phyloP scores from a whole-genome alignment of 2,329 filamentous ascomycete genomes.

The Metarhizium humberi region DNA sequence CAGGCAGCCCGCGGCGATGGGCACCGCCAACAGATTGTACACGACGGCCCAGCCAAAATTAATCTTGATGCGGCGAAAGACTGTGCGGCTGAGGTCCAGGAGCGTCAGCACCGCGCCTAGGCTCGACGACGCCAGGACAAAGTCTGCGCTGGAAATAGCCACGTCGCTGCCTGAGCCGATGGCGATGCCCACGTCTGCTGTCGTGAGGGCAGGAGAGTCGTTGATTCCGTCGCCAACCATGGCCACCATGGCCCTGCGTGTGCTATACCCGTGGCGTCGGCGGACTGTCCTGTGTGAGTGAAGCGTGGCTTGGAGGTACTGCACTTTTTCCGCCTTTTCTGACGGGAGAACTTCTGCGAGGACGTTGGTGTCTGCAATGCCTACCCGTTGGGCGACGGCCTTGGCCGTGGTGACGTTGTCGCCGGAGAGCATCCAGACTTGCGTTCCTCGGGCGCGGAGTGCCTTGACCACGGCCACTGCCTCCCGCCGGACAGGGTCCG shows the following conservation, averaged over 20 bases:
- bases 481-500: constrained; percentile 73
- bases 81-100: constrained; percentile 58
- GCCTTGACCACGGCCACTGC: constrained; percentile 54
- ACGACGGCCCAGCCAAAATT: constrained; percentile 82
- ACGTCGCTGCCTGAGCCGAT: constrained; percentile 79
- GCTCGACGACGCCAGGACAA: constrained; percentile 69
- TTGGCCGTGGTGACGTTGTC: constrained; percentile 80
- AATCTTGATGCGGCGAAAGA: constrained; percentile 70
- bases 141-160: constrained; percentile 70
- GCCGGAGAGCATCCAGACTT: constrained; percentile 87
- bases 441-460: constrained; percentile 55
- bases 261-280: constrained; percentile 13
- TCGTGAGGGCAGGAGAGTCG: constrained; percentile 72
- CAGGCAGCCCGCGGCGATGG: constrained; percentile 71
- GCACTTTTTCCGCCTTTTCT: constrained; percentile 68
- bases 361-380: constrained; percentile 65
- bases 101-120: constrained; percentile 64
- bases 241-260: constrained; percentile 49
- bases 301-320: constrained; percentile 47
- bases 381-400: constrained; percentile 66
- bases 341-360: constrained; percentile 81
- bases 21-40: constrained; percentile 72
- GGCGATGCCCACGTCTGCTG: constrained; percentile 75
- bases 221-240: constrained; percentile 91
- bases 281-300: constrained; percentile 20